Percentiles rank a stretch among this genome's conserved stretches.
These are phyloP conservation scores for Amniculicola lignicola DNA, from an alignment of 495 filamentous ascomycete species.

Conservation along the genomic window DNA sequence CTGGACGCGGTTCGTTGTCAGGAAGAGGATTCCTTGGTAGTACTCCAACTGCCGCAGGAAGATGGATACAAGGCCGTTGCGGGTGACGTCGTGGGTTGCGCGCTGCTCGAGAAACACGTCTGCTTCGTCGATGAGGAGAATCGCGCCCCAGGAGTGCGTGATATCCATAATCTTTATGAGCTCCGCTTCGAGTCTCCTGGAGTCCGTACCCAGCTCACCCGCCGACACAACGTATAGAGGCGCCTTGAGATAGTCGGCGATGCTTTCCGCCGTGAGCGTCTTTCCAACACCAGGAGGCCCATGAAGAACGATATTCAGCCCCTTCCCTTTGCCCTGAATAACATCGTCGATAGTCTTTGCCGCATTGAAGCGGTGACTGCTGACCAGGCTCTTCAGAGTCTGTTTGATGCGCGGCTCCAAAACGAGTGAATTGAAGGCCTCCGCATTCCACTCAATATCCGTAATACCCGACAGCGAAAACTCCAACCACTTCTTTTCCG, in stretches of 20 bases:
- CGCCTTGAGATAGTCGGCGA: conserved; percentile 75
- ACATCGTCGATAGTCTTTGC: conserved; percentile 81
- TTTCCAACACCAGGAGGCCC: conserved; percentile 87
- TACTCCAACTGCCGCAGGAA: conserved; percentile 57
- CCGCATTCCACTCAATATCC: conserved; percentile 77
- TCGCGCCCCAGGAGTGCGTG: conserved; percentile 79
- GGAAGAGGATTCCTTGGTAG: conserved; percentile 76
- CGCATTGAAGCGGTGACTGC: conserved; percentile 76
- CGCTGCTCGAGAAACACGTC: conserved; percentile 49
- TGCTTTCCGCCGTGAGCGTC: conserved; percentile 84
- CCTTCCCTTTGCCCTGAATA: conserved; percentile 74
- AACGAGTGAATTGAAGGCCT: conserved; percentile 76
- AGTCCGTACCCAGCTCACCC: conserved; percentile 78
- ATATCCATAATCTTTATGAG: conserved; percentile 84
- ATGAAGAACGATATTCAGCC: conserved; percentile 71
- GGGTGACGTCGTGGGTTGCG: conserved; percentile 45
- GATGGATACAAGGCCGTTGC: conserved; percentile 47
- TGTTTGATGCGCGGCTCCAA: conserved; percentile 72
- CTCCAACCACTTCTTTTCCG: conserved; percentile 88
- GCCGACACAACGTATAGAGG: conserved; percentile 83
- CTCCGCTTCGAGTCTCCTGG: conserved; percentile 71
- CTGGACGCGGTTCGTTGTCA: conserved; percentile 78
- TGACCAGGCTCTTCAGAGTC: conserved; percentile 76
- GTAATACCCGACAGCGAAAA: conserved; percentile 80
- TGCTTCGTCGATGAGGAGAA: conserved; percentile 48